phyloP scores from a whole-genome alignment of 768 basidiomycete species.

The Tricholoma hemisulphureum region DNA sequence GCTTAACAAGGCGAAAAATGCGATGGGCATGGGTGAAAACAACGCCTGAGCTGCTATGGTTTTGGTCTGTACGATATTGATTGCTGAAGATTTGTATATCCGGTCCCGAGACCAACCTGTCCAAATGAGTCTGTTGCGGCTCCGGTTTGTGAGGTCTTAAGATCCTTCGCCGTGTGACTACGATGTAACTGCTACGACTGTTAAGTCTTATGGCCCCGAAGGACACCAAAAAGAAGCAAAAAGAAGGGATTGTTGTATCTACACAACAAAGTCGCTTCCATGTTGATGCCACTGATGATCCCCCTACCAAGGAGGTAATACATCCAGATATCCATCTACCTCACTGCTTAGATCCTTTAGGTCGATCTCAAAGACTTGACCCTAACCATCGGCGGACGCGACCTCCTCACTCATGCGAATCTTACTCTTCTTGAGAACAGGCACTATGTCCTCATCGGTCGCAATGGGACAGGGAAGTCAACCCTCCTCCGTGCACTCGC shows the following conservation, averaged over 20 bases:
- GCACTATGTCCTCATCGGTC: slow-evolving; percentile 53
- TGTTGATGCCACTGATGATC: slow-evolving; percentile 43
- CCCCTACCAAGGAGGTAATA: slow-evolving; percentile 20
- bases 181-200: neutral
- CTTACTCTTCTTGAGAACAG: slow-evolving; percentile 51
- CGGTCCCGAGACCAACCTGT: neutral
- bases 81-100: neutral
- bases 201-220: slow-evolving; percentile 12
- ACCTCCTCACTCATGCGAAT: slow-evolving; percentile 51
- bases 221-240: slow-evolving; percentile 9
- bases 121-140: neutral
- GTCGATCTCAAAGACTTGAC: slow-evolving; percentile 56
- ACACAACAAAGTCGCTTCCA: slow-evolving; percentile 52
- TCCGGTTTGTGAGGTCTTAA: neutral
- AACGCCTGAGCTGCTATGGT: neutral
- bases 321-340: neutral
- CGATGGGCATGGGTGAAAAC: slow-evolving; percentile 44
- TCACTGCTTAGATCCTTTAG: slow-evolving; percentile 4
- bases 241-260: slow-evolving; percentile 33
- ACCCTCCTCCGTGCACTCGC: slow-evolving; percentile 41
- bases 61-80: neutral
- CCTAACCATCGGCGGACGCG: slow-evolving; percentile 48
- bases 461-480: slow-evolving; percentile 57
- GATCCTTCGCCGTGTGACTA: neutral
- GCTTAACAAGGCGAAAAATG: slow-evolving; percentile 51